Conservation (phyloP, 805 yeast species). For the Wickerhamomyces chambardii region DNA sequence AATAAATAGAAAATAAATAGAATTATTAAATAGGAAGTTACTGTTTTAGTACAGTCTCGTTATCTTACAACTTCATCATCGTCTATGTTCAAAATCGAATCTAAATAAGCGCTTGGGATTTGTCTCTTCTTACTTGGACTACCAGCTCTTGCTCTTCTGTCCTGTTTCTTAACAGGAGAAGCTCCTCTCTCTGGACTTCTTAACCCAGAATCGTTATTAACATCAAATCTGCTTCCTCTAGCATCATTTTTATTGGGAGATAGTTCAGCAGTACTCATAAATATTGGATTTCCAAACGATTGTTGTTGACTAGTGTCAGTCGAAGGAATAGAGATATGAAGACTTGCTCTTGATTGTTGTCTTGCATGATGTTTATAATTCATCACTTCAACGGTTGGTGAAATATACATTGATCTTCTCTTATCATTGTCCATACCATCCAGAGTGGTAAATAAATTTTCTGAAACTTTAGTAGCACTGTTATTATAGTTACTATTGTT, state of each 20-base stretch:
- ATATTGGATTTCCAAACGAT: conserved; percentile 4
- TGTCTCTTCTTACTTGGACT: conserved; percentile 16
- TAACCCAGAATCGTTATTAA: conserved; percentile 6
- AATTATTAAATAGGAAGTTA: too few species aligned
- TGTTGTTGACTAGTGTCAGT: conserved; percentile 2
- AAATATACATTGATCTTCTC: conserved; percentile 46
- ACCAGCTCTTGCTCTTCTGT: conserved; percentile 5
- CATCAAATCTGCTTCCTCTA: conserved; percentile 1
- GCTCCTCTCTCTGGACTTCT: conserved; percentile 10
- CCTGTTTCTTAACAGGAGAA: background rate
- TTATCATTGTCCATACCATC: conserved; percentile 15
- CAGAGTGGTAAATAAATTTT: conserved; percentile 12
- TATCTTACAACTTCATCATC: too few species aligned
- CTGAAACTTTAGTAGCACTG: conserved; percentile 5
- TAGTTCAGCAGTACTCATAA: conserved; percentile 1
- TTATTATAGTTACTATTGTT: too few species aligned
- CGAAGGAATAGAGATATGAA: conserved; percentile 21
- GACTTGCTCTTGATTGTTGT: conserved; percentile 28
- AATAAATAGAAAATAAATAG: too few species aligned
- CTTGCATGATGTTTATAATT: conserved; percentile 26
- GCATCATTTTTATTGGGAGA: background rate
- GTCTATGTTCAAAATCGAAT: too few species aligned
- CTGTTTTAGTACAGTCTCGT: too few species aligned
- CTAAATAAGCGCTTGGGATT: conserved; percentile 40
- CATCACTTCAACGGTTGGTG: conserved; percentile 75